phyloP scores from a whole-genome alignment of 2,329 filamentous ascomycete species.

The Coniochaeta ligniaria region DNA sequence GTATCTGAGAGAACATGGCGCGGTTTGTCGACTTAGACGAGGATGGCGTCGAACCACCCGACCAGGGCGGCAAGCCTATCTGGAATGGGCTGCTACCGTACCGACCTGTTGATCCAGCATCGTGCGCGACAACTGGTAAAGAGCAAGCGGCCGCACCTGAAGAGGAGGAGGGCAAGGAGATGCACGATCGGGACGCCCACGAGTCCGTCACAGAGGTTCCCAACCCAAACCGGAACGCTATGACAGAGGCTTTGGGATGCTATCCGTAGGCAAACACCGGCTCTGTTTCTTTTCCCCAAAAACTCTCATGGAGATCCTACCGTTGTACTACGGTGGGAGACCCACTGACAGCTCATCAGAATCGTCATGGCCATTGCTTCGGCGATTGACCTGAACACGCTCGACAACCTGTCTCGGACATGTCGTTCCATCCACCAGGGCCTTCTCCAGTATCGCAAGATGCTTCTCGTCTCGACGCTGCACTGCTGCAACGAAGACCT shows the following conservation, averaged over 20 bases:
- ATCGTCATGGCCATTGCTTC: conserved; percentile 69
- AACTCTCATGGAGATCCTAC: not conserved
- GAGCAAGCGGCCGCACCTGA: not conserved
- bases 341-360: conserved; percentile 37
- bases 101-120: not conserved
- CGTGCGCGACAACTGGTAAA: not conserved
- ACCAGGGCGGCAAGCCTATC: conserved; percentile 12
- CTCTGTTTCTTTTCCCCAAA: conserved; percentile 11
- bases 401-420: conserved; percentile 75
- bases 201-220: conserved; percentile 22
- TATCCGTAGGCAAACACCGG: conserved; percentile 54
- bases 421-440: conserved; percentile 73
- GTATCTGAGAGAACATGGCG: conserved; percentile 16
- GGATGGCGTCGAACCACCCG: conserved; percentile 19
- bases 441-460: conserved; percentile 69
- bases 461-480: conserved; percentile 67
- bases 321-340: not conserved
- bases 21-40: conserved; percentile 24
- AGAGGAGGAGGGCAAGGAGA: conserved; percentile 6
- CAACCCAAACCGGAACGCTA: conserved; percentile 34
- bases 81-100: not conserved
- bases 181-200: conserved; percentile 8
- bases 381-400: conserved; percentile 77
- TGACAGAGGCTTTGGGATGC: conserved; percentile 57
- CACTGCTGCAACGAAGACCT: conserved; percentile 68